Base-by-base conservation (phyloP, 331 rosid genomes). In the Acacia concinna region DNA sequence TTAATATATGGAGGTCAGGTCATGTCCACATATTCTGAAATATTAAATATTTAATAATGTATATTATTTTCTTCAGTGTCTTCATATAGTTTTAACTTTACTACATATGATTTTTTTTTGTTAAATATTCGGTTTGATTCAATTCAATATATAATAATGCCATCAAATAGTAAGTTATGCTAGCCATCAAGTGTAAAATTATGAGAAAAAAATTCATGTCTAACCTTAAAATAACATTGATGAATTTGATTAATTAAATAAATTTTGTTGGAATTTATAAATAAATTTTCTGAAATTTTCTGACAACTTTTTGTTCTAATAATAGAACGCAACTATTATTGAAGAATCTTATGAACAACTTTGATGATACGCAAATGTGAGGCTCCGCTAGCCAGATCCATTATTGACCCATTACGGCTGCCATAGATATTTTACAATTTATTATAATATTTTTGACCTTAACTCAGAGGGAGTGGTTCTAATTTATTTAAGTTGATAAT, bases 351-450 rank as follows among this genome's bases (percentile, higher is more conserved):
- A 65, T 65, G 46, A 65, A 35, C 4, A 21, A 34, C 71, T 20
- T 65, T 20, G 13, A 35, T 35, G 30, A 20, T 30, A 34, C 35
- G 30, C n/a, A 9, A 65, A 68, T 38, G 51, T 4, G 49, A 37
- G 32, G 47, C 49, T 38, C 27, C 2, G 32, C 27, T 67, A 14
- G n/a, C 44, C 64, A 1, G 28, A 62, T 73, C 35, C 18, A 52
- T 62, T 10, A 70, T n/a, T 63, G 32, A 32, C 63, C 25, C 31
- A 25, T 13, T 43, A 25, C 79, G 27, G 31, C 43, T 76, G 84
- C 40, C 13, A 3, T 38, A 76, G 63, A 71, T 71, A 54, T 80
- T 46, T 75, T 71, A 28, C 27, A 71, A 43, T 71, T 71, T 34
- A 11, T 14, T 2, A 8, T 20, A 8, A 3, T 59, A 12, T 28